Conservation (phyloP, 257 asterid genomes). For the Scutellaria minor region DNA sequence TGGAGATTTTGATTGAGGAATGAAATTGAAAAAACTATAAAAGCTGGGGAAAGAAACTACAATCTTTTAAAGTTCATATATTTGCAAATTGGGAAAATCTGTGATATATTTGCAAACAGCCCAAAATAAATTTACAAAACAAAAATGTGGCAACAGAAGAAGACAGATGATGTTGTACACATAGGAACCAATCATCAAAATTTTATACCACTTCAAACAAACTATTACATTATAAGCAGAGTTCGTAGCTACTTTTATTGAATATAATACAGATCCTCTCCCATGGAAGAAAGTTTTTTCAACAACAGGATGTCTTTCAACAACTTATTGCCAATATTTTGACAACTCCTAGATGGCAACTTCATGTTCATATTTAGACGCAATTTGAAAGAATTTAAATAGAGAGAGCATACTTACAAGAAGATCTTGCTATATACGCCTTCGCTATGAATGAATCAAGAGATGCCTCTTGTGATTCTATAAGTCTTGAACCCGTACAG, state of each 20-base stretch:
- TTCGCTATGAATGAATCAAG: neutral
- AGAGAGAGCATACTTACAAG: neutral
- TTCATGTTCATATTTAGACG: neutral
- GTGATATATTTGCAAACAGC: no score
- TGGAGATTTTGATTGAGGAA: no score
- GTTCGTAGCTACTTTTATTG: neutral
- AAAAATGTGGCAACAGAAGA: neutral
- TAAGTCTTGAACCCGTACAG: neutral
- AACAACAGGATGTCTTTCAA: neutral
- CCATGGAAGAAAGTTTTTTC: conserved; percentile 1
- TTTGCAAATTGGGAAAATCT: no score
- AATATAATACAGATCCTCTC: neutral
- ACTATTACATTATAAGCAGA: neutral
- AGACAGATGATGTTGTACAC: no score
- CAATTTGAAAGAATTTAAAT: neutral
- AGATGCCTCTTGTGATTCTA: neutral
- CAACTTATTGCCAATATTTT: neutral
- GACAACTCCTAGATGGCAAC: neutral
- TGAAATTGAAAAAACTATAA: no score
- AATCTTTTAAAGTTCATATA: no score
- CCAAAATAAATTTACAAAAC: no score
- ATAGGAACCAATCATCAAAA: neutral
- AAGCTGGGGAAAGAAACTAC: no score
- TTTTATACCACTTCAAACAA: neutral
- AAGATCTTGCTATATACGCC: neutral